These are phyloP conservation scores for Zizania latifolia DNA, from an alignment of 176 grass and related monocot species.

Conservation along the genomic window DNA sequence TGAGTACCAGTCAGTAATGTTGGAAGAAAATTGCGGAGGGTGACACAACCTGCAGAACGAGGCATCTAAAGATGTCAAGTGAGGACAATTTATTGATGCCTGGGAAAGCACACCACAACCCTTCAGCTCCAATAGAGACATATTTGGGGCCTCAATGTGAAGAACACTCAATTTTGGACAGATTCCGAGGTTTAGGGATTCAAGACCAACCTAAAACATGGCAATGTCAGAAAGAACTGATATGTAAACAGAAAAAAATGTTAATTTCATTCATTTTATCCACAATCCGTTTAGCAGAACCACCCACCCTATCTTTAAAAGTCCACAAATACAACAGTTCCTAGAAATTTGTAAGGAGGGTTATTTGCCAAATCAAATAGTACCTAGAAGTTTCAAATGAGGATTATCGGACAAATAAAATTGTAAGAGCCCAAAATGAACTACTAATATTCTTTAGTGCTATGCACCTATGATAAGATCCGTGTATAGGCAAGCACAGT, in stretches of 20 bases:
- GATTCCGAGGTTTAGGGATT: slow-evolving; percentile 90
- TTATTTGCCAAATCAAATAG: slow-evolving; percentile 4
- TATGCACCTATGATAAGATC: no score
- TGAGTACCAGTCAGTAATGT: slow-evolving; percentile 1
- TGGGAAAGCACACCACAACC: slow-evolving; percentile 85
- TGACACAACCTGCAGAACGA: slow-evolving; percentile 86
- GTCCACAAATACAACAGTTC: neutral
- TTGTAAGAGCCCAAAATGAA: neutral
- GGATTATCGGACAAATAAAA: neutral
- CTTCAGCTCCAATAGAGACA: slow-evolving; percentile 78
- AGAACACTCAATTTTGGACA: slow-evolving; percentile 80
- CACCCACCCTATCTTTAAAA: neutral
- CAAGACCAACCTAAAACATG: slow-evolving; percentile 77
- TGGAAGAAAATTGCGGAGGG: slow-evolving; percentile 1
- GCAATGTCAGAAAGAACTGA: slow-evolving; percentile 1
- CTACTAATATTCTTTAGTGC: neutral
- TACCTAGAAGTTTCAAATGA: neutral
- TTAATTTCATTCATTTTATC: neutral
- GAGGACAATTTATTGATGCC: slow-evolving; percentile 78
- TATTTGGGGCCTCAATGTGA: slow-evolving; percentile 69
- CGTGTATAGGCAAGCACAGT: no score
- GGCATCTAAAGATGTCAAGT: slow-evolving; percentile 77
- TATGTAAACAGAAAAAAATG: neutral
- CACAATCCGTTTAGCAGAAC: neutral
- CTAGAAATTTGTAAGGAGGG: neutral